Evolutionary conservation across 805 yeast genomes (phyloP).

Genomic region (Lachancea nothofagi): DNA sequence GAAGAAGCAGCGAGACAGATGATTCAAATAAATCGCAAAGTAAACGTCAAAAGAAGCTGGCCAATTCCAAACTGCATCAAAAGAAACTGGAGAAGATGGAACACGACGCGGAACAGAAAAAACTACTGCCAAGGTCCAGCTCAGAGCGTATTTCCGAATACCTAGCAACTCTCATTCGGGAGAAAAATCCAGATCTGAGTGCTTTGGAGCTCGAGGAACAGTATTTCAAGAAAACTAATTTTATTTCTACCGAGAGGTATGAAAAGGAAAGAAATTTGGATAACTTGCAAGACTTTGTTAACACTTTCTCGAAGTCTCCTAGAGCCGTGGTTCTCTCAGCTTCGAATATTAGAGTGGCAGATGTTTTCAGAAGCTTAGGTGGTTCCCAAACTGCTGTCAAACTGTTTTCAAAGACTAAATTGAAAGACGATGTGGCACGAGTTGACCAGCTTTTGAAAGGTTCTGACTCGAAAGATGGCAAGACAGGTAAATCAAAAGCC

Average conservation of each 20-base stretch:
- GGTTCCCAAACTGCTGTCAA: constrained; percentile 54
- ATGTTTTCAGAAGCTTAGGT: constrained; percentile 61
- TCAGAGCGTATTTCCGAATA: constrained; percentile 63
- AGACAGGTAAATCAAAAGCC: constrained; percentile 6
- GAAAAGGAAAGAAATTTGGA: constrained; percentile 46
- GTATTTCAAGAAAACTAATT: constrained; percentile 49
- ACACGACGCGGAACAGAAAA: constrained; percentile 55
- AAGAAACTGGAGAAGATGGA: constrained; percentile 67
- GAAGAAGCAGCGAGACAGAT: constrained; percentile 18
- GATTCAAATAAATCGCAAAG: constrained; percentile 13
- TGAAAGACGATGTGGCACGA: constrained; percentile 49
- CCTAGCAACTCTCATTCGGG: constrained; percentile 56
- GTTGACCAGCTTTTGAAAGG: constrained; percentile 20
- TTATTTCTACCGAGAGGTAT: constrained; percentile 59
- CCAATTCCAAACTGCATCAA: constrained; percentile 42
- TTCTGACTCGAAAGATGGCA: not conserved
- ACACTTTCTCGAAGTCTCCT: constrained; percentile 42
- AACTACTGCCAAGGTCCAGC: constrained; percentile 45
- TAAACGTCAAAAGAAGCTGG: constrained; percentile 31
- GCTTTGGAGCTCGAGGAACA: constrained; percentile 68
- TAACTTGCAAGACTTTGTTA: constrained; percentile 51
- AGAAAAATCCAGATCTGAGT: constrained; percentile 59
- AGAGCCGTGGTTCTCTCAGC: constrained; percentile 50
- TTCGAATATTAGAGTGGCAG: constrained; percentile 86
- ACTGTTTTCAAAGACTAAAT: constrained; percentile 67